Base-by-base conservation (phyloP, 2,329 filamentous ascomycete genomes). In the Ophiostoma angusticollis region DNA sequence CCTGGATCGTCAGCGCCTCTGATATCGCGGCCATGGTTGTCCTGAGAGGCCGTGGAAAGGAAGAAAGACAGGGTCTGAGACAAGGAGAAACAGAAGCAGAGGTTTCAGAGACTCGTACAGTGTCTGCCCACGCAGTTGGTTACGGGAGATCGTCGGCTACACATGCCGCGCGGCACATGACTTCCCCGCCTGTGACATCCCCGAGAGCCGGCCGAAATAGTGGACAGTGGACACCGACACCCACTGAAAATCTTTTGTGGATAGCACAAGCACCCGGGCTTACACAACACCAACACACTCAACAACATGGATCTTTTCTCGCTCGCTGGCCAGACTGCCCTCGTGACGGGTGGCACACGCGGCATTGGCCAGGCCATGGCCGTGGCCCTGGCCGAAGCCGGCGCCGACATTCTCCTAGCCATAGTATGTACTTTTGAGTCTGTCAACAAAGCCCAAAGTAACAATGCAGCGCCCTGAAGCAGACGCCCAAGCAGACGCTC, bases 341-440 rank as follows among this genome's bases (percentile, higher is more conserved):
- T 75, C 42, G 50, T 76, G 44, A 76, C 72, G 1, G 72, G 72
- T 40, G 68, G 63, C 41, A 74, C 71, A 2, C 61, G 72, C 9
- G 72, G 72, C 47, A 76, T 75, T 41, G 72, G 72, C 29, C 65
- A 72, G 43, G 61, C 70, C 13, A 67, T 74, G 12, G 72, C 71
- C 25, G 54, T 76, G 43, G 72, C 62, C 14, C 64, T 76, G 17
- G 72, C 71, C 40, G 72, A 74, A 52, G 71, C 70, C 39, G 72
- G 72, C 22, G 70, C 70, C 37, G 68, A 75, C 50, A 57, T 74
- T 39, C 56, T 75, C 31, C 58, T 74, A 21, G 59, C 73, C 32
- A 22, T 40, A 16, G 36, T 38, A 16, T 3, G 36, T 22, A 5
- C n/a, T 14, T 14, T n/a, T n/a, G n/a, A n/a, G n/a, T n/a, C n/a